phyloP scores from a whole-genome alignment of 257 asterid genomes.

The Solanum bulbocastanum region DNA sequence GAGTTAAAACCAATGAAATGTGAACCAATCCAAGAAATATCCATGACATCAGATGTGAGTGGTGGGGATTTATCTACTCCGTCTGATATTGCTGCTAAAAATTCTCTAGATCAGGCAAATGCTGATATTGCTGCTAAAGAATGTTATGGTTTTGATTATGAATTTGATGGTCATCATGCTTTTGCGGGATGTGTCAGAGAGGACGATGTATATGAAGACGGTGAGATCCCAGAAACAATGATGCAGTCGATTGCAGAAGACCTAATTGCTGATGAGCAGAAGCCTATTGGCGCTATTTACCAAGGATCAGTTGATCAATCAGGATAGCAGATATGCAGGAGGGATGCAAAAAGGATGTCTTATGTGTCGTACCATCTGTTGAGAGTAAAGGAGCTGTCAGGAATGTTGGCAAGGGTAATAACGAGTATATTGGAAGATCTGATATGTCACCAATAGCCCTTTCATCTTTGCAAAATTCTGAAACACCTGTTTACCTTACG shows the following conservation, averaged over 20 bases:
- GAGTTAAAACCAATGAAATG: constrained; percentile 28
- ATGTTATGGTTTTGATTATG: constrained; percentile 39
- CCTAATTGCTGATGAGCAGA: not conserved
- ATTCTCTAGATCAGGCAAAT: too few relatives aligned
- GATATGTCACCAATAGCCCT: constrained; percentile 17
- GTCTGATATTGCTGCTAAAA: constrained; percentile 16
- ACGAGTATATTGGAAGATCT: constrained; percentile 17
- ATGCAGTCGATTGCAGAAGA: constrained; percentile 20
- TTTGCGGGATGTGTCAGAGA: constrained; percentile 22
- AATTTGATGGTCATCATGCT: constrained; percentile 36
- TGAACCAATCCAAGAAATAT: constrained; percentile 30
- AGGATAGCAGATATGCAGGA: constrained; percentile 16
- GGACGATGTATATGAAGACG: constrained; percentile 78
- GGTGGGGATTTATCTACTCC: constrained; percentile 28
- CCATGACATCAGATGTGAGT: constrained; percentile 5
- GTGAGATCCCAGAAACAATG: constrained; percentile 62
- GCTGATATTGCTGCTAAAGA: constrained; percentile 9
- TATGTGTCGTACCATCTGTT: not conserved
- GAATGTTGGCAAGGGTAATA: constrained; percentile 22
- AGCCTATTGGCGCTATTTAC: not conserved
- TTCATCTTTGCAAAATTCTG: constrained; percentile 25
- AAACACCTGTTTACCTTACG: constrained; percentile 23
- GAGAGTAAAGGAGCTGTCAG: constrained; percentile 13
- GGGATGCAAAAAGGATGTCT: constrained; percentile 15
- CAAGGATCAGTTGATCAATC: constrained; percentile 17